Base-by-base conservation (phyloP, 108 stramenopile genomes). In the Skeletonema costatum region DNA sequence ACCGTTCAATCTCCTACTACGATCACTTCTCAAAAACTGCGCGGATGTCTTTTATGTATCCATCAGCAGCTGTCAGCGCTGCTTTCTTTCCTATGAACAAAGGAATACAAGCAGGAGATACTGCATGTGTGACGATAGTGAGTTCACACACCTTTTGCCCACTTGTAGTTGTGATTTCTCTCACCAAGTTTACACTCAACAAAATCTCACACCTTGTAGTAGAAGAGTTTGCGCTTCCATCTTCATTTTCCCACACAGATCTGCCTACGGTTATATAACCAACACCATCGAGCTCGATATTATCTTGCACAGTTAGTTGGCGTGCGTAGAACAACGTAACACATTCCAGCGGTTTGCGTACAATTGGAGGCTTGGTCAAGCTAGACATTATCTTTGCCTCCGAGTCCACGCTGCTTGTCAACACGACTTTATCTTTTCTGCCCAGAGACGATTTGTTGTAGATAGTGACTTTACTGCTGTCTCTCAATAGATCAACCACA, bases 361-460 rank as follows among this genome's bases (percentile, higher is more conserved):
- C 60, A 30, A 91, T 33, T 36, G 81, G 76, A 2, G 84, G 87
- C 62, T 85, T 86, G 63, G 77, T 84, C 58, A 73, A 64, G 48
- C 82, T 72, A 51, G 82, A 64, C 59, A 88, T 75, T 21, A 92
- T 78, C 46, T 87, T 92, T 31, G 80, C 80, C 46, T 77, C 85
- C 9, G 74, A 64, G 35, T 78, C 87, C 21, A 86, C 62, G 14
- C 77, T 75, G n/a, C 77, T 48, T 59, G 83, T 80, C 19, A 87
- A 70, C 0, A 76, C n/a, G 58, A 66, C 13, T 61, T 88, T 19
- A 68, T 92, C 91, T 21, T 84, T 80, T 39, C 91, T 80, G 8
- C 91, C 91, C 19, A 80, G 68, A 46, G 77, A 76, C 84, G 87
- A 82, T 69, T 89, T 88, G 72, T 89, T 92, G 79, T 92, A 92